Conservation (phyloP, 306 rosid genomes). For the Malus asiatica region DNA sequence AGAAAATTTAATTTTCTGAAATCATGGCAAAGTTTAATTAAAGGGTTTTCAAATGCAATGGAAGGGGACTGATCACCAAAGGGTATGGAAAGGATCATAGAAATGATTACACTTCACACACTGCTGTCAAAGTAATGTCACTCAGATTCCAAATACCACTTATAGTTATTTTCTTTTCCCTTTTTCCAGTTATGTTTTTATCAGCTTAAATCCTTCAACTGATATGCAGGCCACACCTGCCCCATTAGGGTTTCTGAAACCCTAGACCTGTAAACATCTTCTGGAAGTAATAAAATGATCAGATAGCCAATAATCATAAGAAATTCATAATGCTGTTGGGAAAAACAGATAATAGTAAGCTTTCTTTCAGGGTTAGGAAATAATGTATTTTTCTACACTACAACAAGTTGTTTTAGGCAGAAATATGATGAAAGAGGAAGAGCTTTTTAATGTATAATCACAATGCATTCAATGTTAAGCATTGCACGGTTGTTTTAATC, state of each 20-base stretch:
- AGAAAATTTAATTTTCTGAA: background rate
- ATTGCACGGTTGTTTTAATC: slow-evolving; percentile 20
- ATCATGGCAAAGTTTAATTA: background rate
- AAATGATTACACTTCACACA: background rate
- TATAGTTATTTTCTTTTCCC: slow-evolving; percentile 13
- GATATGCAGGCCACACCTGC: background rate
- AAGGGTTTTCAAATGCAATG: background rate
- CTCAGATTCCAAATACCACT: slow-evolving; percentile 14
- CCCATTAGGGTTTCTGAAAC: slow-evolving; percentile 11
- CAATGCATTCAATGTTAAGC: slow-evolving; percentile 24
- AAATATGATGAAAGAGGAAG: slow-evolving; percentile 18
- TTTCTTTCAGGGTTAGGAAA: background rate
- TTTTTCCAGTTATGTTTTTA: background rate
- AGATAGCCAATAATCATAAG: background rate
- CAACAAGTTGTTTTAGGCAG: background rate
- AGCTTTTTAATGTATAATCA: slow-evolving; percentile 4
- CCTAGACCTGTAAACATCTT: background rate
- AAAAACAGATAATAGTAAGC: background rate
- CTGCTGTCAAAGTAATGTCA: background rate
- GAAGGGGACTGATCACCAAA: slow-evolving; percentile 12
- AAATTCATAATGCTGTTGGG: background rate
- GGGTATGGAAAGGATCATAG: slow-evolving; percentile 4
- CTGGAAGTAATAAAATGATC: slow-evolving; percentile 15
- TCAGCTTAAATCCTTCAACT: slow-evolving; percentile 24
- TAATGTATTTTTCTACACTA: background rate